These are phyloP conservation scores for Ottelia alismoides DNA, from an alignment of 106 monocot species.

Conservation along the genomic window DNA sequence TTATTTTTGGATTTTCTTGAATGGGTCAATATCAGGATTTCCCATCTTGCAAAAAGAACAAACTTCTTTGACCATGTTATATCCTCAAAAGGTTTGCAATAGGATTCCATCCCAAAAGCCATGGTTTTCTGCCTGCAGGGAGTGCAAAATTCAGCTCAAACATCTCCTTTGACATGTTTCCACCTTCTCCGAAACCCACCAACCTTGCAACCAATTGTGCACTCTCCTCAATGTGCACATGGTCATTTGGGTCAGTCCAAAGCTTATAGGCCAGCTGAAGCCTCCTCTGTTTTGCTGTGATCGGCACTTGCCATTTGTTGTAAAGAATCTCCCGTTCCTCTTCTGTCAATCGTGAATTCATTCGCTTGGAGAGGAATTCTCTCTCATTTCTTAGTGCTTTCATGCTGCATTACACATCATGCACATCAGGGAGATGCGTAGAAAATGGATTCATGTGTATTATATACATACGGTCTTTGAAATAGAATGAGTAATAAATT, in stretches of 20 bases:
- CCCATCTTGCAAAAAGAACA: slow-evolving; percentile 36
- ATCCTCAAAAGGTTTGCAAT: slow-evolving; percentile 62
- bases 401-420: slow-evolving; percentile 41
- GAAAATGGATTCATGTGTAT: not conserved
- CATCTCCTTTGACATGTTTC: slow-evolving; percentile 81
- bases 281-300: slow-evolving; percentile 75
- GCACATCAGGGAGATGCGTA: too few relatives aligned
- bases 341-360: slow-evolving; percentile 63
- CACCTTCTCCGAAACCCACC: slow-evolving; percentile 86
- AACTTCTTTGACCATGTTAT: too few relatives aligned
- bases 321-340: slow-evolving; percentile 74
- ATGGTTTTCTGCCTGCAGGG: slow-evolving; percentile 69
- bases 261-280: slow-evolving; percentile 78
- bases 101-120: slow-evolving; percentile 80
- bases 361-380: slow-evolving; percentile 62
- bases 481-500: not conserved
- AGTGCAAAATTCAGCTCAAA: slow-evolving; percentile 85
- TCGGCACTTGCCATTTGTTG: slow-evolving; percentile 57
- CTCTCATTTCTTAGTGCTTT: slow-evolving; percentile 70
- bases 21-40: too few relatives aligned
- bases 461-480: not conserved
- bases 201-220: slow-evolving; percentile 81
- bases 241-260: slow-evolving; percentile 63
- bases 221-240: slow-evolving; percentile 63
- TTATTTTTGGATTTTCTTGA: too few relatives aligned